Evolutionary conservation across 2,329 filamentous ascomycete genomes (phyloP), one percentile per base, ranked within the genome.

Genomic region (Ophiostoma pallidulum): DNA sequence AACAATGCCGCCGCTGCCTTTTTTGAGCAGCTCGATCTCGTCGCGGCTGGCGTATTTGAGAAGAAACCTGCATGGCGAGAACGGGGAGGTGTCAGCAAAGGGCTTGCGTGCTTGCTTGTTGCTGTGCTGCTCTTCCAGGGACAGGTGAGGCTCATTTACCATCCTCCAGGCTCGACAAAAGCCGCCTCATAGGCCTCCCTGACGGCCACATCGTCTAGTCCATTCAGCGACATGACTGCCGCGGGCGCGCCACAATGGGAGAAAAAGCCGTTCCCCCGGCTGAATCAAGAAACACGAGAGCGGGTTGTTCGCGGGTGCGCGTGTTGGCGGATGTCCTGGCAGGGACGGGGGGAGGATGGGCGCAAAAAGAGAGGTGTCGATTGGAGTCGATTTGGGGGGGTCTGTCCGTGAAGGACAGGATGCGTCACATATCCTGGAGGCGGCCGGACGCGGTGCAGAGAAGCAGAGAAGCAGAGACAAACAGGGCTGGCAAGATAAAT

Each of bases 1-100:
- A 51, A 80, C 75, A 50, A 95, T 82, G 53, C 92, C 91, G 56
- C 86, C 86, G 56, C 74, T 84, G 42, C 92, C 92, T 56, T 77
- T 79, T 51, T 74, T 78, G 50, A 92, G 72, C 48, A 98, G 67
- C 55, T 86, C 82, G 52, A 98, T 75, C 57, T 91, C 86, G 71
- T 98, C 92, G 65, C 92, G 83, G 52, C 84, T 84, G 53, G 79
- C 75, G 68, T 98, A 98, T 64, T 91, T 90, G 58, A 98, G 80
- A 53, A 97, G 78, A 60, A 98, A 92, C 92, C 92, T 97, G 33
- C 9, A 16, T 19, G 24, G 10, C 12, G 58, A 54, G 16, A 47
- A 41, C 24, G 26, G 29, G 14, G 9, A n/a, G 3, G 22, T n/a
- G n/a, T 47, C 18, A 41, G 45, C 8, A 29, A 12, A 18, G 22